Base-by-base conservation (phyloP, 2,329 filamentous ascomycete species). In the Blastomyces gilchristii region DNA sequence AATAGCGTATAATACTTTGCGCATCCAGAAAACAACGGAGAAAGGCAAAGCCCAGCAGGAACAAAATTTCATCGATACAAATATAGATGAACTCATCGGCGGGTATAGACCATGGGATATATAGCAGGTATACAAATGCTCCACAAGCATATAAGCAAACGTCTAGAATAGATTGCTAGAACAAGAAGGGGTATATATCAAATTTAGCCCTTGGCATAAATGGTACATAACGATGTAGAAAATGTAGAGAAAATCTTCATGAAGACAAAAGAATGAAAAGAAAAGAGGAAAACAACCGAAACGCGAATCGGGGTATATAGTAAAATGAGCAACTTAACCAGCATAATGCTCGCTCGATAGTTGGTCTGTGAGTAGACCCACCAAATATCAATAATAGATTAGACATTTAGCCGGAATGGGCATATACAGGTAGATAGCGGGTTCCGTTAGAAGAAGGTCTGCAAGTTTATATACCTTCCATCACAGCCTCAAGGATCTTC, bases 401-500 rank as follows among this genome's bases (percentile, higher is more conserved):
- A 53, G 45, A 58, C 2, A 9, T 31, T 34, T 3, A 39, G 18
- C 34, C 53, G n/a, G 22, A 12, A 39, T 39, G 18, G 18, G 43
- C 5, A 8, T 18, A 52, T 12, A 52, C 6, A 31, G 4, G 28
- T n/a, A 37, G 37, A 39, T 53, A 11, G 25, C 3, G 11, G 25
- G 5, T 4, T 1, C 4, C 18, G 3, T 14, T 41, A 31, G n/a
- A n/a, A 43, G n/a, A n/a, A 31, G 11, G 16, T 22, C 3, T 18
- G 31, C 14, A 5, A 14, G 7, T 16, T 56, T 64, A 76, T 43
- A 76, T 71, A 62, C 76, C 74, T 49, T 73, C 72, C 75, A 78
- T 77, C n/a, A 78, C 76, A 18, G 74, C 76, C 65, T 77, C 74
- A 18, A 78, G 69, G 39, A 78, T 76, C 56, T 72, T 76, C 43